A percentile compares a stretch with the other conserved stretches of the same genome.
Evolutionary conservation across 768 basidiomycete species (phyloP).

Genomic region (Pholiota molesta): DNA sequence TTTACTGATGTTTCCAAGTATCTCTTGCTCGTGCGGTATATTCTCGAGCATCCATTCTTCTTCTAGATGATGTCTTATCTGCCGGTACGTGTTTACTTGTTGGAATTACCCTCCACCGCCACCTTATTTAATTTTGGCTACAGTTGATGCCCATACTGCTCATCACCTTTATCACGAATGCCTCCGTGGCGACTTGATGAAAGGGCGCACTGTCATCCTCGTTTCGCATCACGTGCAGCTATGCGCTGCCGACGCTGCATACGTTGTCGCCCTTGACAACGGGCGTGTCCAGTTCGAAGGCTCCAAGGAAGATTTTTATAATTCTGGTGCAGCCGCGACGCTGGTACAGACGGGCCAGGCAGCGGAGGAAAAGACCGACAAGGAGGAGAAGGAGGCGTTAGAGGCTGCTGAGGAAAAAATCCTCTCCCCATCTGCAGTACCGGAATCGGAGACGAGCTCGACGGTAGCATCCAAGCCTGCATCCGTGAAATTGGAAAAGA

Average conservation of each 20-base stretch:
- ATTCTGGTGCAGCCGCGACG: conserved; percentile 65
- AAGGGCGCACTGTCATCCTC: conserved; percentile 82
- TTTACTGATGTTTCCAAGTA: conserved; percentile 22
- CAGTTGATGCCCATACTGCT: conserved; percentile 92
- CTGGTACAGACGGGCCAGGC: conserved; percentile 59
- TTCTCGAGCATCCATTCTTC: conserved; percentile 78
- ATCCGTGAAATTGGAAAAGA: conserved; percentile 33
- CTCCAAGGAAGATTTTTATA: conserved; percentile 59
- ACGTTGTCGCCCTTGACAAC: conserved; percentile 83
- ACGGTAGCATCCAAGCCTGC: conserved; percentile 40
- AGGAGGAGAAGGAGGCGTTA: conserved; percentile 46
- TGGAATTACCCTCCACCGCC: neutral
- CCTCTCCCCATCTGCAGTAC: conserved; percentile 50
- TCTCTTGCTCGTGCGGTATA: conserved; percentile 74
- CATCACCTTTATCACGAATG: conserved; percentile 85
- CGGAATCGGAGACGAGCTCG: conserved; percentile 29
- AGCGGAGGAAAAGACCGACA: conserved; percentile 61
- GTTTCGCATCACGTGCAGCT: conserved; percentile 96
- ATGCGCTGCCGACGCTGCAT: conserved; percentile 76
- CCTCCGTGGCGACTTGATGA: conserved; percentile 81
- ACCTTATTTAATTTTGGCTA: conserved; percentile 1
- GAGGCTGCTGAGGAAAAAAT: conserved; percentile 44
- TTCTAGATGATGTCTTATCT: conserved; percentile 83
- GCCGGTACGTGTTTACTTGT: conserved; percentile 42
- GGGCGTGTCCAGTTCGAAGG: conserved; percentile 82